phyloP scores from a whole-genome alignment of 1,139 yeast genomes.

The Meyerozyma carpophila region DNA sequence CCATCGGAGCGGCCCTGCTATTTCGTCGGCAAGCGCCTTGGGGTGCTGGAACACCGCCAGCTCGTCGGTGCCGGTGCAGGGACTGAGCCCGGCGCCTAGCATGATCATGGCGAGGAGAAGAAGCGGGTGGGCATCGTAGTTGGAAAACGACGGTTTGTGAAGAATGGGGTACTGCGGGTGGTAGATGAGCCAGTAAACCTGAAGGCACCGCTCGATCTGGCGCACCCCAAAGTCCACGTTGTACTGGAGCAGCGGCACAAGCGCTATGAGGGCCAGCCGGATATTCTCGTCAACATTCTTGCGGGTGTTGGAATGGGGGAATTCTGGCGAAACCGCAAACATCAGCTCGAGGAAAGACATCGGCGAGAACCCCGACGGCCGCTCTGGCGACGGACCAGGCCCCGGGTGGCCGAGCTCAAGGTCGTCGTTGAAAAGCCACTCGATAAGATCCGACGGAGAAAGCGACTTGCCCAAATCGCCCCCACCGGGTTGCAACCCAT shows the following conservation, averaged over 20 bases:
- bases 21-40: slow-evolving; percentile 22
- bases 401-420: slow-evolving; percentile 5
- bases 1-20: slow-evolving; percentile 63
- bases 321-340: slow-evolving; percentile 25
- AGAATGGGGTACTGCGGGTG: slow-evolving; percentile 60
- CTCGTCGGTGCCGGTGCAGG: slow-evolving; percentile 13
- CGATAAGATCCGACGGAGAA: slow-evolving; percentile 25
- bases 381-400: slow-evolving; percentile 10
- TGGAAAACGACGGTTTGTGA: slow-evolving; percentile 60
- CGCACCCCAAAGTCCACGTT: slow-evolving; percentile 22
- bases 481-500: background rate
- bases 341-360: slow-evolving; percentile 25
- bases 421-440: slow-evolving; percentile 26
- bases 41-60: slow-evolving; percentile 11
- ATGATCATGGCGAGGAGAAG: slow-evolving; percentile 51
- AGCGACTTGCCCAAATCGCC: slow-evolving; percentile 6
- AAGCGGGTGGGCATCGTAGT: slow-evolving; percentile 47
- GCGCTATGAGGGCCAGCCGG: slow-evolving; percentile 22
- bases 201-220: slow-evolving; percentile 22
- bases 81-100: slow-evolving; percentile 31
- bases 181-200: slow-evolving; percentile 50
- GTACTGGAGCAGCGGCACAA: slow-evolving; percentile 28
- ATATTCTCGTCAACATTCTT: slow-evolving; percentile 18
- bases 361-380: slow-evolving; percentile 18
- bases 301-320: slow-evolving; percentile 23